Evolutionary conservation across 2,329 filamentous ascomycete genomes (phyloP).

Genomic region (Zymoseptoria crescenta): DNA sequence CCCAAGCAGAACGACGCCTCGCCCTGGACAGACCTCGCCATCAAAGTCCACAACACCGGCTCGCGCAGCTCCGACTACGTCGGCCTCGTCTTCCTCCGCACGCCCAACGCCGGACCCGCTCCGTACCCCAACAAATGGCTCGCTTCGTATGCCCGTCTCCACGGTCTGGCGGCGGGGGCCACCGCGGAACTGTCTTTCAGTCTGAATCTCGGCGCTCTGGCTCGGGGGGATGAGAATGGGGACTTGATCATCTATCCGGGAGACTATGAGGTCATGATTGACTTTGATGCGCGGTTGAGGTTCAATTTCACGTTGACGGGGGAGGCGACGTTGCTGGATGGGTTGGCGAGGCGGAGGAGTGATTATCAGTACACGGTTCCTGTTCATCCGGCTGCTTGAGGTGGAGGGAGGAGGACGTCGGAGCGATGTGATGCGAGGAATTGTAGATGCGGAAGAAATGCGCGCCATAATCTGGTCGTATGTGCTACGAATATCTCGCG

Average conservation of each 20-base stretch:
- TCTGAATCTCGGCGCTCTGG: slow-evolving; percentile 32
- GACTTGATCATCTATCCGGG: slow-evolving; percentile 36
- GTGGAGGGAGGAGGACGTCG: too few relatives aligned
- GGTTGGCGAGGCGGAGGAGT: background rate
- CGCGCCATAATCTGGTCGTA: too few relatives aligned
- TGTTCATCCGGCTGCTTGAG: background rate
- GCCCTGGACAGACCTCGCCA: slow-evolving; percentile 33
- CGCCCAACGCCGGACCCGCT: slow-evolving; percentile 32
- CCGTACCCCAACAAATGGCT: slow-evolving; percentile 39
- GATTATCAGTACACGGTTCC: background rate
- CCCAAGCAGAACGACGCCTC: slow-evolving; percentile 13
- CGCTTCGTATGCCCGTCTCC: slow-evolving; percentile 20
- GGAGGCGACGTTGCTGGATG: background rate
- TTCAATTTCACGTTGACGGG: slow-evolving; percentile 2
- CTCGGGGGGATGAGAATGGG: slow-evolving; percentile 31
- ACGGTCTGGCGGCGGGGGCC: slow-evolving; percentile 11
- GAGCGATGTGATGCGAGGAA: too few relatives aligned
- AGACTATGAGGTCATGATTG: slow-evolving; percentile 34
- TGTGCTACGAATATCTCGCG: too few relatives aligned
- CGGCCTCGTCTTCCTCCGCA: slow-evolving; percentile 34
- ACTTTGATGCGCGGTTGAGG: slow-evolving; percentile 33
- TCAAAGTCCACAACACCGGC: slow-evolving; percentile 33
- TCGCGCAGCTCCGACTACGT: slow-evolving; percentile 34
- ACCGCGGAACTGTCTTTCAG: slow-evolving; percentile 24
- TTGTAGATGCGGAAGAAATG: too few relatives aligned